These are phyloP conservation scores for Furcasterigmium sp. DNA, from an alignment of 2,329 filamentous ascomycete genomes.

Conservation along the genomic window DNA sequence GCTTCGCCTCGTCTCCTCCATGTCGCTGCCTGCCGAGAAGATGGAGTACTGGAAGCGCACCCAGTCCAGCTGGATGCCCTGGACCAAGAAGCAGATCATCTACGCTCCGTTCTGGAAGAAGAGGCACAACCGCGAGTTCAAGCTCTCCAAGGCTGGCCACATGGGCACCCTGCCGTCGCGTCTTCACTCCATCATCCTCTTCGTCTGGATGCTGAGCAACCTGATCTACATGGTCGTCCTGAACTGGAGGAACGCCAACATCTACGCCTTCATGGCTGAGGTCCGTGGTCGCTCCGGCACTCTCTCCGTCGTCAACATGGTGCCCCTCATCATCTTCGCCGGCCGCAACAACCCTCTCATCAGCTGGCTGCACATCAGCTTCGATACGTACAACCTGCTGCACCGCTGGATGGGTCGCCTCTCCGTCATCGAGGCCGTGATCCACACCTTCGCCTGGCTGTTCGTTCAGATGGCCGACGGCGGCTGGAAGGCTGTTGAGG, in stretches of 20 bases:
- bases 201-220: slow-evolving; percentile 55
- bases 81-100: slow-evolving; percentile 55
- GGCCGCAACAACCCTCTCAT: slow-evolving; percentile 94
- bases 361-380: slow-evolving; percentile 74
- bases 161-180: slow-evolving; percentile 60
- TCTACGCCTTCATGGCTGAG: slow-evolving; percentile 67
- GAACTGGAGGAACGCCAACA: slow-evolving; percentile 53
- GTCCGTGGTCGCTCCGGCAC: slow-evolving; percentile 78
- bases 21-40: slow-evolving; percentile 44
- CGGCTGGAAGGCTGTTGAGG: slow-evolving; percentile 53
- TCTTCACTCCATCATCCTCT: slow-evolving; percentile 53
- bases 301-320: slow-evolving; percentile 82
- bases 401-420: slow-evolving; percentile 72
- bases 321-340: slow-evolving; percentile 83
- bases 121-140: slow-evolving; percentile 63
- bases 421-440: slow-evolving; percentile 60
- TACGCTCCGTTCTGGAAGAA: slow-evolving; percentile 61
- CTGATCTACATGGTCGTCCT: slow-evolving; percentile 57
- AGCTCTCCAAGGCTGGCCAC: slow-evolving; percentile 54
- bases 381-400: slow-evolving; percentile 87
- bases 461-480: slow-evolving; percentile 63
- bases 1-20: slow-evolving; percentile 53
- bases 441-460: slow-evolving; percentile 70
- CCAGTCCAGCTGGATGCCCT: slow-evolving; percentile 56
- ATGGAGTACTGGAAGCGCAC: slow-evolving; percentile 56